Evolutionary conservation across 805 yeast species (phyloP).

Genomic region (Wickerhamomyces subpelliculosus): DNA sequence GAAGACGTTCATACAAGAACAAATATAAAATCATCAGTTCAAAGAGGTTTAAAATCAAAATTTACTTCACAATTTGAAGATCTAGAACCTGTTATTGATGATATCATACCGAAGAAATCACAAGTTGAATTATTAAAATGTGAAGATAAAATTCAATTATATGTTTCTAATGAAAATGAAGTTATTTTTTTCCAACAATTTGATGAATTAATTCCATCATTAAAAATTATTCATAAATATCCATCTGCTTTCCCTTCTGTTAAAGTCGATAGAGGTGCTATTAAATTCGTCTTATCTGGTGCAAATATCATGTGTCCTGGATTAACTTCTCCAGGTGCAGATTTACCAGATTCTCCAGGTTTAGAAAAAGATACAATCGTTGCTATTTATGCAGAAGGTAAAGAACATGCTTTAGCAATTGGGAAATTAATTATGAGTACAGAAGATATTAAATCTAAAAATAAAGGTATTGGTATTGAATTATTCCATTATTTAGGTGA

Average conservation of each 20-base stretch:
- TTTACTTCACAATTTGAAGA: slow-evolving; percentile 66
- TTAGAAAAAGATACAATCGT: slow-evolving; percentile 66
- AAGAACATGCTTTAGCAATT: slow-evolving; percentile 82
- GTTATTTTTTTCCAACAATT: slow-evolving; percentile 77
- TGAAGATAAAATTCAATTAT: slow-evolving; percentile 81
- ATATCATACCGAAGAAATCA: slow-evolving; percentile 80
- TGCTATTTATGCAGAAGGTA: slow-evolving; percentile 85
- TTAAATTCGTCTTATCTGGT: slow-evolving; percentile 90
- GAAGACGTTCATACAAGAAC: slow-evolving; percentile 89
- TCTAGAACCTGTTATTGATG: slow-evolving; percentile 74
- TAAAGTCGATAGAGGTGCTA: slow-evolving; percentile 93
- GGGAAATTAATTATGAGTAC: slow-evolving; percentile 87
- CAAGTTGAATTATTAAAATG: slow-evolving; percentile 77
- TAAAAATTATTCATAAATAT: slow-evolving; percentile 70
- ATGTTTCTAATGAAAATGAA: slow-evolving; percentile 63
- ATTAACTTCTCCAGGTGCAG: slow-evolving; percentile 78
- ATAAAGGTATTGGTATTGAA: slow-evolving; percentile 89
- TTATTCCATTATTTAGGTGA: slow-evolving; percentile 81
- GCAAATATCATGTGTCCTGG: slow-evolving; percentile 98
- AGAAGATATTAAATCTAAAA: slow-evolving; percentile 73
- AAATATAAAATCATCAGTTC: slow-evolving; percentile 90
- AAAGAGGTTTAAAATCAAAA: slow-evolving; percentile 74
- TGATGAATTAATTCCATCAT: slow-evolving; percentile 69
- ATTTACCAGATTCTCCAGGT: slow-evolving; percentile 66
- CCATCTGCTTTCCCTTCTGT: slow-evolving; percentile 82